Evolutionary conservation across 306 rosid genomes (phyloP).

Genomic region (Medicago ruthenica): DNA sequence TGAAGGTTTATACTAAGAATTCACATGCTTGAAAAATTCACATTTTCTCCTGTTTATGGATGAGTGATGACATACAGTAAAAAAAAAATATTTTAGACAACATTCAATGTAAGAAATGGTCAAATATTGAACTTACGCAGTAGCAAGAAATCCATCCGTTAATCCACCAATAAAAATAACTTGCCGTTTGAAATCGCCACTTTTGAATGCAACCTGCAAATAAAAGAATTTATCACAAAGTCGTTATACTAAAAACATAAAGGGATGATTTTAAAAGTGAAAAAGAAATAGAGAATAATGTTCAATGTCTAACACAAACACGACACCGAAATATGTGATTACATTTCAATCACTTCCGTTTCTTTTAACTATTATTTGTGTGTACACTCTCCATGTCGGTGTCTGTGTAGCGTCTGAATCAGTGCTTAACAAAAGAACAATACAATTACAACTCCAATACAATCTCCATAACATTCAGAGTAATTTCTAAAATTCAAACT

Average conservation of each 20-base stretch:
- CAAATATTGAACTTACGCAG: constrained; percentile 61
- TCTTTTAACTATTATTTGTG: no score
- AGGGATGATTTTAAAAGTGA: neutral
- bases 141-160: constrained; percentile 92
- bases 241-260: constrained; percentile 3
- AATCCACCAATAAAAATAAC: constrained; percentile 95
- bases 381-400: neutral
- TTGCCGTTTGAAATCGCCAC: constrained; percentile 88
- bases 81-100: neutral
- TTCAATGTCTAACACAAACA: neutral
- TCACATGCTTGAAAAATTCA: constrained; percentile 3
- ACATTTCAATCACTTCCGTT: neutral
- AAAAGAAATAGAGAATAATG: constrained; percentile 3
- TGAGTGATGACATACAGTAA: neutral
- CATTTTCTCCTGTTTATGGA: neutral
- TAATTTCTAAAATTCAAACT: neutral
- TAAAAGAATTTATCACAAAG: constrained; percentile 22
- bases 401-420: no score
- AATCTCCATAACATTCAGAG: no score
- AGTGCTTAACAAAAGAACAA: neutral
- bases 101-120: constrained; percentile 15
- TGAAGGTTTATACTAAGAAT: neutral
- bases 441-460: neutral
- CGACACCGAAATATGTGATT: neutral
- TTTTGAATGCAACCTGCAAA: constrained; percentile 92